Evolutionary conservation across 345 rosid genomes (phyloP).

Genomic region (Sisymbrium irio): DNA sequence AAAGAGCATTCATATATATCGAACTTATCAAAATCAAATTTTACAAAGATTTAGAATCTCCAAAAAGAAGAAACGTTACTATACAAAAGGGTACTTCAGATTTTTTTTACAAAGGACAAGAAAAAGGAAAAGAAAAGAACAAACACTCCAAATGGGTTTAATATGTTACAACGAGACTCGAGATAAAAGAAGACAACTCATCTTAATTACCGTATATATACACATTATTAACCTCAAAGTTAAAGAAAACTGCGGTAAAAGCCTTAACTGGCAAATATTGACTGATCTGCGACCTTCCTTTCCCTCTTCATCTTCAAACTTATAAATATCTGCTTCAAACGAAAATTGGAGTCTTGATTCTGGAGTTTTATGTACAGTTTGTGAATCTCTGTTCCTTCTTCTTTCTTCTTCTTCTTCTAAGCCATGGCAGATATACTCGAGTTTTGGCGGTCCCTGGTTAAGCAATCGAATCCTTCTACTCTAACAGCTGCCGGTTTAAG

Average conservation of each 20-base stretch:
- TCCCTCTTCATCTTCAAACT: slow-evolving; percentile 12
- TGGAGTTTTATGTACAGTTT: slow-evolving; percentile 29
- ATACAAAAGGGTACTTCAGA: background rate
- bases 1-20: background rate
- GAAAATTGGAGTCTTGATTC: slow-evolving; percentile 9
- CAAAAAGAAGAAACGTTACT: background rate
- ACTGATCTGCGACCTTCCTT: background rate
- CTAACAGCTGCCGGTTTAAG: slow-evolving; percentile 63
- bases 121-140: background rate
- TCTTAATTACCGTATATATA: slow-evolving; percentile 15
- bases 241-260: background rate
- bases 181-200: background rate
- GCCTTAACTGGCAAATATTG: background rate
- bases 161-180: slow-evolving; percentile 14
- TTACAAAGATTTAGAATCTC: background rate
- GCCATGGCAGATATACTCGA: slow-evolving; percentile 79
- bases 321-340: slow-evolving; percentile 20
- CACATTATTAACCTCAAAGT: slow-evolving; percentile 7
- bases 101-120: background rate
- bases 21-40: background rate
- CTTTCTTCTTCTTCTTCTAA: slow-evolving; percentile 19
- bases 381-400: slow-evolving; percentile 11
- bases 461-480: slow-evolving; percentile 82
- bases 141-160: slow-evolving; percentile 6
- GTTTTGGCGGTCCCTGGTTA: slow-evolving; percentile 49